phyloP scores from a whole-genome alignment of 169 alveolate genomes.

The Plasmodium gaboni region DNA sequence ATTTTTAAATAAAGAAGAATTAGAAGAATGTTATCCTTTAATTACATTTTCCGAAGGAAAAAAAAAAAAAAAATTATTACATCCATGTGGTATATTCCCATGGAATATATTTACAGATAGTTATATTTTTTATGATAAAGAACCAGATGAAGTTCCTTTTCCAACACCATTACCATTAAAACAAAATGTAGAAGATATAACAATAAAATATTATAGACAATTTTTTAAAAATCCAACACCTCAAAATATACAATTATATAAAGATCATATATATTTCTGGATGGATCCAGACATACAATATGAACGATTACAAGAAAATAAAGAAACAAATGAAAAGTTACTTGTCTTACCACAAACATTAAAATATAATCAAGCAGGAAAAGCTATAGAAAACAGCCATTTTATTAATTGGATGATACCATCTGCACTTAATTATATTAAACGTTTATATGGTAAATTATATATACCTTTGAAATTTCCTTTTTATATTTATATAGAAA shows the following conservation, averaged over 20 bases:
- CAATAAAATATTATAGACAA: conserved; percentile 62
- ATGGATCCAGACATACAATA: conserved; percentile 49
- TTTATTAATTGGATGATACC: conserved; percentile 90
- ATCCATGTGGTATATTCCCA: conserved; percentile 84
- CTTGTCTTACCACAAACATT: conserved; percentile 63
- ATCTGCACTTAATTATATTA: conserved; percentile 84
- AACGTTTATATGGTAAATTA: conserved; percentile 85
- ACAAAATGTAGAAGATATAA: conserved; percentile 51
- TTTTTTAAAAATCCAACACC: conserved; percentile 44
- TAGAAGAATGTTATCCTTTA: conserved; percentile 54
- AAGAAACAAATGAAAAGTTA: conserved; percentile 52
- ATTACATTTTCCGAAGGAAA: conserved; percentile 41
- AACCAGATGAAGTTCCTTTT: conserved; percentile 61
- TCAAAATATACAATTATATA: conserved; percentile 7
- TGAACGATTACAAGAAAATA: conserved; percentile 32
- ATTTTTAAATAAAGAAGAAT: conserved; percentile 30
- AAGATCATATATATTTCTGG: conserved; percentile 53
- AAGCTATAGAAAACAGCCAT: conserved; percentile 87
- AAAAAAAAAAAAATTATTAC: conserved; percentile 75
- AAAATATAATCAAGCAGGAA: conserved; percentile 80
- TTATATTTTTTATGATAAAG: conserved; percentile 64
- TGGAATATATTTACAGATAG: conserved; percentile 82
- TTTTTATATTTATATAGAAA: conserved; percentile 78
- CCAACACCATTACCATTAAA: conserved; percentile 50
- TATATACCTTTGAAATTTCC: conserved; percentile 84